These are phyloP conservation scores for Tremella fuciformis DNA, from an alignment of 768 basidiomycete genomes.

Conservation along the genomic window DNA sequence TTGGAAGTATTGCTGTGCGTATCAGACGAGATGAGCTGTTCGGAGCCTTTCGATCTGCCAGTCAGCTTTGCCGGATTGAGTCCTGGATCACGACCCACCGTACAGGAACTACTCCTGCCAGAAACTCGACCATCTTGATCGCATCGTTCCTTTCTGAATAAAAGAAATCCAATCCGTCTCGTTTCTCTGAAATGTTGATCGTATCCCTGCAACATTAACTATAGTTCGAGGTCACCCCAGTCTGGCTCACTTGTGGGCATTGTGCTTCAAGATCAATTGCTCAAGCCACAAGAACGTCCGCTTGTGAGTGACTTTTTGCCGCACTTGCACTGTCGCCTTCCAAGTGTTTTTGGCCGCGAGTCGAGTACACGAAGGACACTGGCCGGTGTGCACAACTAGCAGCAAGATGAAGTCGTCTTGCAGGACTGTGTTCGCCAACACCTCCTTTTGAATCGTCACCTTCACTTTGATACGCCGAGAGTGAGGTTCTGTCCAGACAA, in stretches of 20 bases:
- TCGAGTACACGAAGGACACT: conserved; percentile 89
- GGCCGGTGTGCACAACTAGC: conserved; percentile 81
- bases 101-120: conserved; percentile 79
- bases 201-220: conserved; percentile 60
- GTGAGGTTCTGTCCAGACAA: conserved; percentile 99
- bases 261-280: conserved; percentile 93
- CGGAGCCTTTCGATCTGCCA: conserved; percentile 79
- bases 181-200: conserved; percentile 83
- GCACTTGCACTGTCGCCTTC: conserved; percentile 97
- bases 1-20: conserved; percentile 89
- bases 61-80: background rate
- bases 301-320: conserved; percentile 97
- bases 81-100: conserved; percentile 58
- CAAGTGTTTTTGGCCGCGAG: conserved; percentile 98
- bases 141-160: conserved; percentile 87
- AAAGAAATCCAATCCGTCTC: conserved; percentile 95
- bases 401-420: conserved; percentile 98
- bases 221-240: background rate
- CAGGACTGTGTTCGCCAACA: conserved; percentile 87
- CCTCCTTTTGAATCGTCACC: conserved; percentile 97
- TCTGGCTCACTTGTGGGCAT: conserved; percentile 69
- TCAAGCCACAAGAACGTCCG: conserved; percentile 96
- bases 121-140: conserved; percentile 93
- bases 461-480: conserved; percentile 88
- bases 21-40: conserved; percentile 89